phyloP scores from a whole-genome alignment of 2,329 filamentous ascomycete species.

The Hypoxylon sp. region DNA sequence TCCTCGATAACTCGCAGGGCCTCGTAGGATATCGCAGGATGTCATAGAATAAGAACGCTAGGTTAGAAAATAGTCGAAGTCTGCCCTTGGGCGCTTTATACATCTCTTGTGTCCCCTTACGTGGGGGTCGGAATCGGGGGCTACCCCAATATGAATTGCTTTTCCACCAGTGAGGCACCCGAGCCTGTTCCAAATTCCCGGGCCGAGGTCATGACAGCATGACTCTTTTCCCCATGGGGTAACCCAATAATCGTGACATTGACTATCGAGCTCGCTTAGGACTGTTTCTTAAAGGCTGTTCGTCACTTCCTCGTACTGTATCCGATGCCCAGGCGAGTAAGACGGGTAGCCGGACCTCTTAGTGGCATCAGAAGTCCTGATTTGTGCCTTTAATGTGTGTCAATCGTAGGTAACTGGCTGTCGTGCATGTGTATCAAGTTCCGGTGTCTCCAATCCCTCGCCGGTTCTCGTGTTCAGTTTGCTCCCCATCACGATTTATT shows the following conservation, averaged over 20 bases:
- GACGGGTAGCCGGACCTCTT: neutral
- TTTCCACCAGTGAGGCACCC: slow-evolving; percentile 34
- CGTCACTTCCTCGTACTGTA: neutral
- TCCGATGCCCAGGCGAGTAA: neutral
- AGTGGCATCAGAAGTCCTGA: neutral
- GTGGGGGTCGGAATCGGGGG: slow-evolving; percentile 32
- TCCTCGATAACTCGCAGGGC: neutral
- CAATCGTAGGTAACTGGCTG: neutral
- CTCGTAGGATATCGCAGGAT: neutral
- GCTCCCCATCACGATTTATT: neutral
- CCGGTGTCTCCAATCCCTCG: neutral
- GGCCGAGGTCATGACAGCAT: slow-evolving; percentile 11
- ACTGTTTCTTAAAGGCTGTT: neutral
- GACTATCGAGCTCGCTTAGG: neutral
- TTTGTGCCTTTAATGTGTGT: neutral
- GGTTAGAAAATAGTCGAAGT: neutral
- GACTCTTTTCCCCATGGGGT: slow-evolving; percentile 19
- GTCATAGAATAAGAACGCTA: slow-evolving; percentile 4
- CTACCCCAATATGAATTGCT: slow-evolving; percentile 21
- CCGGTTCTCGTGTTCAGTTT: neutral
- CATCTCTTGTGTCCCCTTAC: neutral
- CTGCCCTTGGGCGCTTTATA: slow-evolving; percentile 20
- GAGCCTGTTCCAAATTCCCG: slow-evolving; percentile 5
- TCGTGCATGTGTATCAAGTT: neutral
- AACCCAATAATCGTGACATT: slow-evolving; percentile 11